Evolutionary conservation across 257 asterid genomes (phyloP).

Genomic region (Solanum medicagineum): DNA sequence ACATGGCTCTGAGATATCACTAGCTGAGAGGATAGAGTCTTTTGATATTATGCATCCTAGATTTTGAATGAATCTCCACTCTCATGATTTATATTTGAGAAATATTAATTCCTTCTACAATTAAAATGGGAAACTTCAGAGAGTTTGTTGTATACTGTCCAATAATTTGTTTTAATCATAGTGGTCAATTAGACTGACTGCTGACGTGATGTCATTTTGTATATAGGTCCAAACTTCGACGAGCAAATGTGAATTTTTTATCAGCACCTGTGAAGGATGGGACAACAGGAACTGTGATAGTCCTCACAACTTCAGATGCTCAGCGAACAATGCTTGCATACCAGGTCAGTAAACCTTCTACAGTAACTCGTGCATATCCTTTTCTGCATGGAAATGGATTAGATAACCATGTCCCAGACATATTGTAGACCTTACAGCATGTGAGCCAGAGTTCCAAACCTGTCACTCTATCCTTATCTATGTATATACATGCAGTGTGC

Average conservation of each 20-base stretch:
- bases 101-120: not conserved
- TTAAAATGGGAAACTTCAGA: not conserved
- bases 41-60: not conserved
- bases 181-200: not conserved
- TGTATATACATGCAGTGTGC: not conserved
- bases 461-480: not conserved
- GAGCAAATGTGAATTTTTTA: conserved; percentile 86
- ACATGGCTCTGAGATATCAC: not conserved
- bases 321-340: conserved; percentile 96
- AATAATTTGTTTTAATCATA: not conserved
- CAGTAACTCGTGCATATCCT: not conserved
- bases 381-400: not conserved
- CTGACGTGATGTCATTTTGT: not conserved
- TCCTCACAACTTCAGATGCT: conserved; percentile 91
- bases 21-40: not conserved
- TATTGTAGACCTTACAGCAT: not conserved
- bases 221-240: conserved; percentile 69
- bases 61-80: not conserved
- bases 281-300: conserved; percentile 95
- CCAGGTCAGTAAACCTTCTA: conserved; percentile 40
- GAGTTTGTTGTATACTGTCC: not conserved
- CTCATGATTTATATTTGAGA: not conserved
- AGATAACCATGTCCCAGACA: not conserved
- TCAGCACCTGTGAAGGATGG: conserved; percentile 82
- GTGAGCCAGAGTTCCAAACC: not conserved